Base-by-base conservation (phyloP, 2,329 filamentous ascomycete species). In the Drechslerella dactyloides region DNA sequence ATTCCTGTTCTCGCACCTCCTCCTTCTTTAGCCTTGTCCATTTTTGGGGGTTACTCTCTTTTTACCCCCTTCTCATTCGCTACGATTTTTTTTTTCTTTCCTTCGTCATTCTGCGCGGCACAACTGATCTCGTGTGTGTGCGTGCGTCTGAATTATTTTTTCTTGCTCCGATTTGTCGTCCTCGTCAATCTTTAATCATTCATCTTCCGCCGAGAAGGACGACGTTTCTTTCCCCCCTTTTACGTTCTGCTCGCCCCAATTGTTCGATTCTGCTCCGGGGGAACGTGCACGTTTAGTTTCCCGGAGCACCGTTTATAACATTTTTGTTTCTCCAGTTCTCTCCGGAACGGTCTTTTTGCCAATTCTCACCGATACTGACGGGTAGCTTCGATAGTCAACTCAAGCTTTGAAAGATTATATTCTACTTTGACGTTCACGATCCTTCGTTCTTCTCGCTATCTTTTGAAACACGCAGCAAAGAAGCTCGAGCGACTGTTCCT, bases 221-320 rank as follows among this genome's bases (percentile, higher is more conserved):
- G 35, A 23, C 17, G 35, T 42, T 35, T 56, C 50, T 19, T 51
- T 44, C 37, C 10, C 24, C 33, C 24, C 54, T 30, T 33, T 68
- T 24, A 23, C 24, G 62, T 56, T 68, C 63, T 60, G 50, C 27
- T 63, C 57, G 50, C 48, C 64, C 65, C 60, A 35, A 56, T 73
- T 55, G 19, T 66, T 65, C 68, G 61, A 66, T 73, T 66, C 68
- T 51, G 52, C 54, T 48, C 54, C n/a, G 57, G 46, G 60, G 46
- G 55, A 55, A 73, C 33, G 57, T 56, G 54, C 37, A 46, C 56
- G 30, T 61, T 69, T 73, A 73, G 75, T 75, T 70, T 76, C 75
- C 75, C 74, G 59, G 65, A 63, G 59, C 54, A 55, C 72, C 72
- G 53, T 53, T 63, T 63, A 57, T 70, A 54, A 52, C 63, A n/a